Evolutionary conservation across 2,329 filamentous ascomycete genomes (phyloP), one percentile per base, ranked within the genome.

Genomic region (Colletotrichum tabaci): DNA sequence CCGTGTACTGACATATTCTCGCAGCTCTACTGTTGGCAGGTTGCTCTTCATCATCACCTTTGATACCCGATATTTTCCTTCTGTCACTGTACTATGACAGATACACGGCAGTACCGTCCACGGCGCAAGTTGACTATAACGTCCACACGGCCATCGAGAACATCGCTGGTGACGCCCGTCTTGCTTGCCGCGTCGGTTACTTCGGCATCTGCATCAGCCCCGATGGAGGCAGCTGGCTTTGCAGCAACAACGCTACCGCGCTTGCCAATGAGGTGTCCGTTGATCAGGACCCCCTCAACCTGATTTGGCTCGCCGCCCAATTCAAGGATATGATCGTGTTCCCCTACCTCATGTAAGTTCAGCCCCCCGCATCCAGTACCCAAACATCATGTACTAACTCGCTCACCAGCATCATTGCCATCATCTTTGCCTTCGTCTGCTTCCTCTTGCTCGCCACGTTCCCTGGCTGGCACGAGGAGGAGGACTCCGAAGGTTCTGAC

Each of bases 321-420:
- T 99, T 99, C 86, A 98, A 98, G 83, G 95, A 98, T 82, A 96
- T 95, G 84, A 96, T 99, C 80, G 96, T 99, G 55, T 99, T 99
- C 81, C 96, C 96, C 12, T 99, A 98, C 80, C 86, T 99, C 23
- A 92, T 99, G 93, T 96, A 82, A 86, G 93, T 86, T 18, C 21
- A 18, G 16, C 21, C 15, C 76, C 30, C 15, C 8, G 3, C 62
- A 7, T 50, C 7, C 38, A 38, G 15, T 30, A 18, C 35, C 9
- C 35, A 35, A 13, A 55, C 67, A 46, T 55, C 35, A 42, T 21
- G 9, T 18, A 57, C 77, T 77, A 66, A 77, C 30, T 26, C 53
- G 6, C 23, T 7, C 8, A 21, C 38, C 76, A 96, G 94, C 74
- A 99, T 99, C 86, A 95, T 99, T 79, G 96, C 96, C 79, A 95